Base-by-base conservation (phyloP, 805 yeast genomes). In the Starmerella sp. region DNA sequence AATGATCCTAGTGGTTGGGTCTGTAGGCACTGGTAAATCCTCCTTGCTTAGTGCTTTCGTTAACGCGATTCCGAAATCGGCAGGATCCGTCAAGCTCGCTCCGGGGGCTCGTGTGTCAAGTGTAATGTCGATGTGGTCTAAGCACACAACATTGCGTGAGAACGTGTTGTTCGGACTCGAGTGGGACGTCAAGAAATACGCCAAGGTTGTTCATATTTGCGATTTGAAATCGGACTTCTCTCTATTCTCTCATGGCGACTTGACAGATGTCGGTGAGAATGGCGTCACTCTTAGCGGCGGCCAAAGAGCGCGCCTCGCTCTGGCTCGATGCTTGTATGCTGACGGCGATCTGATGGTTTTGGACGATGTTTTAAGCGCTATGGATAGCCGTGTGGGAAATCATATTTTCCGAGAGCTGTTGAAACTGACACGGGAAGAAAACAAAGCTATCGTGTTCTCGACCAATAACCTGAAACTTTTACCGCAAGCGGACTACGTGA, bases 211-310 rank as follows among this genome's bases (percentile, higher is more conserved):
- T 7, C 29, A 37, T 2, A 48, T 51, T 1, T 58, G 62, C 39
- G 54, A 53, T 28, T 48, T 60, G 7, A 45, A 47, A 41, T 53
- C 57, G 1, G 62, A 58, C 39, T 46, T 59, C 39, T 46, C 28
- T 7, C 47, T 15, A n/a, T 58, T 58, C n/a, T 39, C 52, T 9
- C 22, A 45, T n/a, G 52, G 62, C 6, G 63, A 60, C 34, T 14
- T 38, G 37, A 53, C 58, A 14, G 95, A 87, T 68, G 83, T 86
- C 62, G 95, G 95, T 58, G 95, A 86, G 66, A 75, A 88, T 61
- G 95, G 95, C 63, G 83, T 87, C 53, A 87, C 91, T 0, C 70
- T 86, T 43, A 84, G 93, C 8, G 95, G 95, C 51, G 95, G 95
- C 48, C 95, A 86, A 66, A 86, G 86, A 70, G 91, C 95, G 0